Evolutionary conservation across 148 eudicot genomes (phyloP).

Genomic region (Rhododendron kiyosumense): DNA sequence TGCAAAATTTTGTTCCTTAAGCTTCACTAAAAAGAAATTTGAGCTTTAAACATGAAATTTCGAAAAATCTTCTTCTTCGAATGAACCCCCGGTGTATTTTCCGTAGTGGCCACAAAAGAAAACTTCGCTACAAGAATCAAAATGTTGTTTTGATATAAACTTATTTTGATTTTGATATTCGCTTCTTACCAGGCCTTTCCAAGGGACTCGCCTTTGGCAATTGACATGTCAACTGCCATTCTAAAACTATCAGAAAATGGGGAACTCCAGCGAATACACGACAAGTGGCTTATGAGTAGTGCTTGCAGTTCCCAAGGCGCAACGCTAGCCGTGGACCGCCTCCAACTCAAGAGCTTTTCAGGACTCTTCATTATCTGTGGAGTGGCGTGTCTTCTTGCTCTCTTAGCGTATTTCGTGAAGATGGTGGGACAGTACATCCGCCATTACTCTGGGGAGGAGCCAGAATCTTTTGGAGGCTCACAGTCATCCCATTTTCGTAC

Average conservation of each 20-base stretch:
- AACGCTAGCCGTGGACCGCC: conserved; percentile 42
- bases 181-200: conserved; percentile 54
- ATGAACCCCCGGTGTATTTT: too few species aligned
- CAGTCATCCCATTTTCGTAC: conserved; percentile 33
- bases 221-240: conserved; percentile 68
- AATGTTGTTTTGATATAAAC: background rate
- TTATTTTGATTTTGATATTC: background rate
- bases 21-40: background rate
- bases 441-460: conserved; percentile 23
- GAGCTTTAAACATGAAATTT: background rate
- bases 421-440: conserved; percentile 34
- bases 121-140: background rate
- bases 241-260: conserved; percentile 66
- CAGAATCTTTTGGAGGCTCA: conserved; percentile 17
- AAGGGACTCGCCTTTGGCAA: conserved; percentile 66
- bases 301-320: conserved; percentile 63
- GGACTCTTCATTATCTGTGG: conserved; percentile 61
- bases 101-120: too few species aligned
- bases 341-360: conserved; percentile 49
- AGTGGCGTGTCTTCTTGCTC: conserved; percentile 45
- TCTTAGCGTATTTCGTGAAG: conserved; percentile 26
- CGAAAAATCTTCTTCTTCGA: background rate
- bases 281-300: conserved; percentile 66
- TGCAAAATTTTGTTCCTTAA: background rate
- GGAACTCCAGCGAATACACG: conserved; percentile 69